Evolutionary conservation across 164 flowering plant species (phyloP).

Genomic region (Litsea cubeba): DNA sequence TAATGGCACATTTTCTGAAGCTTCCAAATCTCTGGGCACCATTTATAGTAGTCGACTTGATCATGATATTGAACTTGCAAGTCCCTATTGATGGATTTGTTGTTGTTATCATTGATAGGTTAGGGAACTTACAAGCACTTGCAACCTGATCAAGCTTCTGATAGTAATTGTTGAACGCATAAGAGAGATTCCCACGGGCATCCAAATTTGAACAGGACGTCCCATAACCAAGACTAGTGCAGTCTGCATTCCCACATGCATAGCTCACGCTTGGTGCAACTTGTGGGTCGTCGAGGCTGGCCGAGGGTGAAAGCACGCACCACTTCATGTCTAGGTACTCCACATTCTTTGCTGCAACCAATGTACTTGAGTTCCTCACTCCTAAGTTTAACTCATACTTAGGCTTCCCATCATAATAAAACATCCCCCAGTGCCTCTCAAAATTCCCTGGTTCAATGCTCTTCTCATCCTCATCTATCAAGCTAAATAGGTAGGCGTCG

Average conservation of each 20-base stretch:
- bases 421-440: conserved; percentile 17
- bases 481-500: conserved; percentile 10
- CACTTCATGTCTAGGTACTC: conserved; percentile 5
- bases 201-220: conserved; percentile 9
- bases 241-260: conserved; percentile 7
- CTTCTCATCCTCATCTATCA: conserved; percentile 14
- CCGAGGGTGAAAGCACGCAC: conserved; percentile 6
- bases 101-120: neutral
- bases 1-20: neutral
- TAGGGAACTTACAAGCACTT: conserved; percentile 3
- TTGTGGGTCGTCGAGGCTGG: neutral
- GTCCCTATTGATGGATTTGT: neutral
- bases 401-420: conserved; percentile 11
- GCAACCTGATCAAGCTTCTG: conserved; percentile 3
- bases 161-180: conserved; percentile 9
- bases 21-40: neutral
- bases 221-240: conserved; percentile 15
- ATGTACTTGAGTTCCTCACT: neutral
- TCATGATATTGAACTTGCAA: conserved; percentile 7
- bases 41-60: neutral
- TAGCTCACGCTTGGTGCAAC: conserved; percentile 3
- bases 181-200: conserved; percentile 8
- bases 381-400: conserved; percentile 9
- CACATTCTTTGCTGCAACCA: conserved; percentile 10
- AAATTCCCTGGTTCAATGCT: conserved; percentile 15